Percentiles rank a stretch among this genome's conserved stretches.
Conservation (phyloP, 192 early-diverging fungal genomes). For the Oehlia diaphana region DNA sequence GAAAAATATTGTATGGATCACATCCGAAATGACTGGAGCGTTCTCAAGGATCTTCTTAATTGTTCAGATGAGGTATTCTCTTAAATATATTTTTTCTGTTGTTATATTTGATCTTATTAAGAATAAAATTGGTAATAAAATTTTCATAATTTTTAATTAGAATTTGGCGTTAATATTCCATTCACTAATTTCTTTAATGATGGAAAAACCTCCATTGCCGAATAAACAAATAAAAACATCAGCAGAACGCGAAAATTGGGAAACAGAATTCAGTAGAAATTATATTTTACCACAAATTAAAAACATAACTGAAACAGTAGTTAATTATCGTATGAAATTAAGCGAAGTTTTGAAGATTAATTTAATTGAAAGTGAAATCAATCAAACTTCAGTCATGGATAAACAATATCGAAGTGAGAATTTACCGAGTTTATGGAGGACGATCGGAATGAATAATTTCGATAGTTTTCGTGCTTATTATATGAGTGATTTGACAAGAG, state of each 20-base stretch:
- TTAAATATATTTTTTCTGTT: too few relatives aligned
- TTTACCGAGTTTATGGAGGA: conserved; percentile 24
- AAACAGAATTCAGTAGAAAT: conserved; percentile 3
- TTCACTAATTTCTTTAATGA: not conserved
- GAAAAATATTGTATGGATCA: conserved; percentile 6
- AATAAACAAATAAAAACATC: not conserved
- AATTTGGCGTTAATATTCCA: conserved; percentile 21
- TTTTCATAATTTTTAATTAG: too few relatives aligned
- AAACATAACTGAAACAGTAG: not conserved
- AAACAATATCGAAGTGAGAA: not conserved
- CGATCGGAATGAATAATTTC: not conserved
- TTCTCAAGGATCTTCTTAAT: conserved; percentile 14
- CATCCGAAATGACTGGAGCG: conserved; percentile 22
- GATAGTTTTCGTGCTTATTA: conserved; percentile 21
- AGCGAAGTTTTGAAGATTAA: not conserved
- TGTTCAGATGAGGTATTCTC: conserved; percentile 2
- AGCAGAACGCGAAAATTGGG: conserved; percentile 10
- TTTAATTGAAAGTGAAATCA: conserved; percentile 3
- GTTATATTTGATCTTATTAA: too few relatives aligned
- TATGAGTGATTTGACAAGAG: not conserved
- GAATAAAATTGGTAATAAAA: not conserved
- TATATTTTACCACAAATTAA: conserved; percentile 18
- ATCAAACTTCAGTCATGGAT: conserved; percentile 3
- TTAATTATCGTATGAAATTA: not conserved
- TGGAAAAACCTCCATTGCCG: not conserved